Evolutionary conservation across 495 filamentous ascomycete species (phyloP).

Genomic region (Chaetomium fimeti): DNA sequence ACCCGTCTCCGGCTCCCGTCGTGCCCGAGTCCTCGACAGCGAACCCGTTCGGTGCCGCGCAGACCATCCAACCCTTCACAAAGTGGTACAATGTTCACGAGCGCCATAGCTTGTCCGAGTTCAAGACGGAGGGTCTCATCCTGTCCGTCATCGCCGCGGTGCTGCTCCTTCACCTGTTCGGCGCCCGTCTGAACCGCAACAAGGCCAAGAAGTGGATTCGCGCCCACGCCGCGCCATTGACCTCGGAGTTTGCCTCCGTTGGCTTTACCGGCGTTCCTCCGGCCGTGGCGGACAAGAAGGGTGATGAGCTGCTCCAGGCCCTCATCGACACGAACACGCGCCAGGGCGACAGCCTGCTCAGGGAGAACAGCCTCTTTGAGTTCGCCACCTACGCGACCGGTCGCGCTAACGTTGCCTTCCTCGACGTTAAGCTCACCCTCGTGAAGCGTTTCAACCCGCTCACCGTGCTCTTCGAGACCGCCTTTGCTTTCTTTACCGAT

Average conservation of each 20-base stretch:
- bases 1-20: conserved; percentile 53
- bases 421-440: conserved; percentile 79
- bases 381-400: conserved; percentile 90
- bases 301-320: conserved; percentile 44
- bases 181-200: conserved; percentile 71
- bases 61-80: conserved; percentile 65
- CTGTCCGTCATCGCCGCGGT: conserved; percentile 69
- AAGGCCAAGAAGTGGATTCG: conserved; percentile 79
- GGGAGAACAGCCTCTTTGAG: conserved; percentile 80
- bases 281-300: conserved; percentile 37
- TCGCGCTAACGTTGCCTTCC: conserved; percentile 86
- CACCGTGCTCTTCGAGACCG: conserved; percentile 63
- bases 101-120: conserved; percentile 74
- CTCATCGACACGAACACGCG: conserved; percentile 34
- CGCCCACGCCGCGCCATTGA: conserved; percentile 66
- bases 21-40: conserved; percentile 28
- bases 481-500: conserved; percentile 70
- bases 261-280: conserved; percentile 61
- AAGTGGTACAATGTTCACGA: conserved; percentile 98
- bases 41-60: conserved; percentile 42
- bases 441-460: conserved; percentile 89
- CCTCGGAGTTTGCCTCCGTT: conserved; percentile 83
- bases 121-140: conserved; percentile 82
- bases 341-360: conserved; percentile 61
- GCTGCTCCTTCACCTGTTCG: conserved; percentile 77